Conservation (phyloP, 768 basidiomycete species). For the Rhodocollybia butyracea region DNA sequence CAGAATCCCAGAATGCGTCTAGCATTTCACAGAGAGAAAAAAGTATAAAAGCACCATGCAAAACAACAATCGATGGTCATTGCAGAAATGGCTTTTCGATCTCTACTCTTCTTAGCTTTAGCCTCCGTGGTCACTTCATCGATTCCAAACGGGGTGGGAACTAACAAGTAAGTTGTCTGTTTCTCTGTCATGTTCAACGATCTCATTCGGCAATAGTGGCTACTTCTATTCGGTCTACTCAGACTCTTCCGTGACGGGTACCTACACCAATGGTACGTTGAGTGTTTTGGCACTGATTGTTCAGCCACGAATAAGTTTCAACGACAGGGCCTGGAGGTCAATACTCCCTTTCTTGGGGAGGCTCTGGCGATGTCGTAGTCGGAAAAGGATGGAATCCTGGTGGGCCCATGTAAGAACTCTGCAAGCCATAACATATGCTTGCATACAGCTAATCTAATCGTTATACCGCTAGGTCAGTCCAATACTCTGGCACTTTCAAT, state of each 20-base stretch:
- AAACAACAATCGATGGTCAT: neutral
- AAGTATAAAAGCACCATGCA: neutral
- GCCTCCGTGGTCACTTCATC: slow-evolving; percentile 13
- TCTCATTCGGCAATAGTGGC: slow-evolving; percentile 11
- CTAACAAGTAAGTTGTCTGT: no score
- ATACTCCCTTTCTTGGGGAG: slow-evolving; percentile 30
- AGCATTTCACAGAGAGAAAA: no score
- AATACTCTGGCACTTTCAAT: slow-evolving; percentile 32
- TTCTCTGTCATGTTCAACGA: no score
- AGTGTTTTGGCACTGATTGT: no score
- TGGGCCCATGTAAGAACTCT: neutral
- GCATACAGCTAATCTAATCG: neutral
- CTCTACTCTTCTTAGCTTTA: slow-evolving; percentile 13
- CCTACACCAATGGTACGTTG: slow-evolving; percentile 29
- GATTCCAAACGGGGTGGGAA: no score
- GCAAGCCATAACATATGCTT: neutral
- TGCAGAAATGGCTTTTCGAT: slow-evolving; percentile 1
- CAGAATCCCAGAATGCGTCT: no score
- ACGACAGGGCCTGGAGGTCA: slow-evolving; percentile 24
- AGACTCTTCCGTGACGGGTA: slow-evolving; percentile 25
- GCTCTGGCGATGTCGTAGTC: slow-evolving; percentile 33
- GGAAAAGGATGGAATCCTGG: slow-evolving; percentile 21
- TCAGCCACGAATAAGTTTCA: no score
- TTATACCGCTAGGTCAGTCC: slow-evolving; percentile 27
- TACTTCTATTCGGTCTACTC: slow-evolving; percentile 38